These are phyloP conservation scores for Fusarium nelsonii DNA, from an alignment of 2,329 filamentous ascomycete species.

Conservation along the genomic window DNA sequence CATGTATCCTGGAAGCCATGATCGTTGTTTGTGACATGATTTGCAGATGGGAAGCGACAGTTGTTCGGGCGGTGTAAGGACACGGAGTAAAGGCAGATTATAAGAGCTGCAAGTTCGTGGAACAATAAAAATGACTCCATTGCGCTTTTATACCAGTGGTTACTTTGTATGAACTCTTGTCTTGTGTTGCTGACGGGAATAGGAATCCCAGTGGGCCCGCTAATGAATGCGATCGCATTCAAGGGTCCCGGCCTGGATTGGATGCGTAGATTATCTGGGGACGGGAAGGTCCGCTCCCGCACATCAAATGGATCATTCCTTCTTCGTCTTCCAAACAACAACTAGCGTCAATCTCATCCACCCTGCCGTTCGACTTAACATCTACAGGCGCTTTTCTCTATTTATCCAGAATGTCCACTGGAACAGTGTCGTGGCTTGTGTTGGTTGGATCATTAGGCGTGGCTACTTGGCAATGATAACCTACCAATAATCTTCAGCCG, in stretches of 20 bases:
- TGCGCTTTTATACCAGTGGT: not conserved
- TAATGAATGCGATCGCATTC: constrained; percentile 40
- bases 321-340: not conserved
- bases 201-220: not conserved
- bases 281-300: not conserved
- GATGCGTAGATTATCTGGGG: not conserved
- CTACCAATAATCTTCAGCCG: not conserved
- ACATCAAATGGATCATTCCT: not conserved
- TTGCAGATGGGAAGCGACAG: not conserved
- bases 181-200: not conserved
- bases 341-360: not conserved
- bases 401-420: too few species aligned
- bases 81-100: not conserved
- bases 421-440: not conserved
- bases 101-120: not conserved
- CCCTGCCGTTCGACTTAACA: not conserved
- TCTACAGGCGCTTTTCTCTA: too few species aligned
- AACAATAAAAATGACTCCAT: not conserved
- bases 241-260: not conserved
- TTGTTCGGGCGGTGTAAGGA: not conserved
- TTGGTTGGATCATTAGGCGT: too few species aligned
- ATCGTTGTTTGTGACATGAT: constrained; percentile 32
- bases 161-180: not conserved
- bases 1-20: not conserved
- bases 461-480: not conserved